Evolutionary conservation across 2,329 filamentous ascomycete species (phyloP), one percentile per base, ranked within the genome.

Genomic region (Colletotrichum sp.): DNA sequence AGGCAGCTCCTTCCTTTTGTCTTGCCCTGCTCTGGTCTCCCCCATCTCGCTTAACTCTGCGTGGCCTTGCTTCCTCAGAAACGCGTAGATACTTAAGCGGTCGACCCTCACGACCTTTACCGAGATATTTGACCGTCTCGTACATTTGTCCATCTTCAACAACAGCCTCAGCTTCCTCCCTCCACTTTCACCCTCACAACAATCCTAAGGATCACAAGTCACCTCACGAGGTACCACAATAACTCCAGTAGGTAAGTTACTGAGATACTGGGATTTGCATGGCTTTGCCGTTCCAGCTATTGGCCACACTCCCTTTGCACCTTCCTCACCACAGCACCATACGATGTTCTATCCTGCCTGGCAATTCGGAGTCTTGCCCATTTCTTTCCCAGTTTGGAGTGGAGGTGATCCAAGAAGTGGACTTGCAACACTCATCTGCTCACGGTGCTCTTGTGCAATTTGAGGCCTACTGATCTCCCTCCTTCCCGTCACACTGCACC

Each of bases 401-500:
- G 18, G 32, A 34, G 10, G 38, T 48, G 38, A n/a, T n/a, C 18
- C 38, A 48, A 48, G 18, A 48, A 48, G 38, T 48, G 38, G 38
- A 48, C 38, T 48, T 16, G 58, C 32, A 64, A 26, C 21, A 48
- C 28, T 21, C 18, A 32, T n/a, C n/a, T 21, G 43, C 43, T 13
- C 9, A 52, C 38, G 9, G 38, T n/a, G 24, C 9, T 63, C 55
- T 36, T 60, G 70, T 73, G 58, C 34, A 28, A 73, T 57, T 34
- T 48, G 30, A 34, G 30, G n/a, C 32, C 34, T 63, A n/a, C 36
- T 57, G 64, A 12, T 26, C 48, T 75, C 48, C 61, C 58, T 76
- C 71, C 61, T 43, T 61, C 57, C 63, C 34, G 71, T 76, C 18
- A 63, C 74, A 76, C 71, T 60, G 58, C 71, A 34, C 52, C 66